Evolutionary conservation across 257 asterid species (phyloP).

Genomic region (Solanum sparsipilum): DNA sequence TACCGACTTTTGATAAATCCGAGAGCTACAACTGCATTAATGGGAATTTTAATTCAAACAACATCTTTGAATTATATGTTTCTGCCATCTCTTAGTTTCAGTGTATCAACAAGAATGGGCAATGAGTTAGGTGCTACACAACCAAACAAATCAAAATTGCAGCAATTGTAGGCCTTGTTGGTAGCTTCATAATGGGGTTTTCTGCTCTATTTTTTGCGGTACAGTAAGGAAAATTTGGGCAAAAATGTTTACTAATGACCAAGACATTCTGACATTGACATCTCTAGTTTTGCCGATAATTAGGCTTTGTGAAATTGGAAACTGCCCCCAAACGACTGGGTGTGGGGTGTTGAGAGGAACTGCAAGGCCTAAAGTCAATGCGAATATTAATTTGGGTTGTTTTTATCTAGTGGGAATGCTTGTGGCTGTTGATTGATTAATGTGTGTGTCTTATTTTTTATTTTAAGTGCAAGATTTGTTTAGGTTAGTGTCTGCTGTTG

Average conservation of each 20-base stretch:
- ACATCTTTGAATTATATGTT: constrained; percentile 21
- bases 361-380: constrained; percentile 21
- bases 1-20: constrained; percentile 14
- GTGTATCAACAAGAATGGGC: constrained; percentile 22
- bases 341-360: constrained; percentile 22
- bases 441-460: too few relatives aligned
- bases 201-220: constrained; percentile 7
- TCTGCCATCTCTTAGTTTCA: constrained; percentile 22
- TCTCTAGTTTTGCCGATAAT: constrained; percentile 14
- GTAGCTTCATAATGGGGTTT: constrained; percentile 14
- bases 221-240: constrained; percentile 15
- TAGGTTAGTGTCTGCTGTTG: too few relatives aligned
- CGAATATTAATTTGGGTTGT: constrained; percentile 18
- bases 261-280: constrained; percentile 8
- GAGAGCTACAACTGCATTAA: constrained; percentile 14
- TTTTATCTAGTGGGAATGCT: constrained; percentile 25
- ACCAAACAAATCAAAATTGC: constrained; percentile 13
- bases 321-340: constrained; percentile 17
- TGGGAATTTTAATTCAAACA: constrained; percentile 21
- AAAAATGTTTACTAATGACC: constrained; percentile 11
- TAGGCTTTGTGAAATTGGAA: constrained; percentile 21
- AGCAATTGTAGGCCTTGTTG: constrained; percentile 9
- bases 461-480: too few relatives aligned
- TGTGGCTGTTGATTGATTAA: neutral
- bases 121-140: constrained; percentile 16